These are phyloP conservation scores for Aeschynomene evenia DNA, from an alignment of 306 rosid genomes.

Conservation along the genomic window DNA sequence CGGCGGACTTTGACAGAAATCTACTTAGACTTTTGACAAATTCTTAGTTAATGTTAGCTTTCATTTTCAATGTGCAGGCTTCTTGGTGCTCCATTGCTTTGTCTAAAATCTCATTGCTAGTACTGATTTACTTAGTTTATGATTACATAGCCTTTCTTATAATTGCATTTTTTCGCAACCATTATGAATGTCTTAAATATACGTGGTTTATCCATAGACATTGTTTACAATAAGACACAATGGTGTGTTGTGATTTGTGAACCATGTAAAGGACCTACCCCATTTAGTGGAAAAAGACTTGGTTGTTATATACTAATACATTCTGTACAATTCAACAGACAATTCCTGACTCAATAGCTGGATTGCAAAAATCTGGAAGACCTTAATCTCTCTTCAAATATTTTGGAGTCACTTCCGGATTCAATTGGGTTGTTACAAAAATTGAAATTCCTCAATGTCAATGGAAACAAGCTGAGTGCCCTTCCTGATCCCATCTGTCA, in stretches of 20 bases:
- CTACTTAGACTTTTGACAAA: background rate
- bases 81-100: slow-evolving; percentile 17
- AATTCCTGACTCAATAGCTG: slow-evolving; percentile 80
- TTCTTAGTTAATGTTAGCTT: background rate
- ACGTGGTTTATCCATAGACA: background rate
- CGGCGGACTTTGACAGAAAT: background rate
- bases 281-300: background rate
- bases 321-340: slow-evolving; percentile 45
- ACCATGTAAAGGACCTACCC: background rate
- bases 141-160: background rate
- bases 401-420: slow-evolving; percentile 71
- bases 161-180: background rate
- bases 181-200: background rate
- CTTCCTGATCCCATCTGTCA: slow-evolving; percentile 86
- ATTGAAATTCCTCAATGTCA: slow-evolving; percentile 70
- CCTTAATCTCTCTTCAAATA: slow-evolving; percentile 76
- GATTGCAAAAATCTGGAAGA: slow-evolving; percentile 86
- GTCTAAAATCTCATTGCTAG: background rate
- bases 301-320: background rate
- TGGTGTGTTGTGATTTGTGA: background rate
- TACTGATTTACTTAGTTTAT: background rate
- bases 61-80: slow-evolving; percentile 7
- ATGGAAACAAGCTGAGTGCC: slow-evolving; percentile 68
- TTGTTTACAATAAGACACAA: background rate
- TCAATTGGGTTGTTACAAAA: slow-evolving; percentile 79